phyloP scores from a whole-genome alignment of 2,329 filamentous ascomycete genomes.

The Malbranchea cinnamomea region DNA sequence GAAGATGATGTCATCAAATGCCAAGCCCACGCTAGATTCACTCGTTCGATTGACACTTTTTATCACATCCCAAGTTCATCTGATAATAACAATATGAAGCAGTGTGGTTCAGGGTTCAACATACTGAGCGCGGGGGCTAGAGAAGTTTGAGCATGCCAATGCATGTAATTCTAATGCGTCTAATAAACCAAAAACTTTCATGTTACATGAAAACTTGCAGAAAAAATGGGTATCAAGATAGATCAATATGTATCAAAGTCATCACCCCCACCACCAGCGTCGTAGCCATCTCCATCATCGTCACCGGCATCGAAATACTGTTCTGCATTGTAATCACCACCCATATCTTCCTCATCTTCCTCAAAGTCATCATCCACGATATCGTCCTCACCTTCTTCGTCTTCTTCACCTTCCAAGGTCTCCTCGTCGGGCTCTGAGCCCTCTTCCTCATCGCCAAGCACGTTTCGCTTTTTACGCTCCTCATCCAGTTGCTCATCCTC shows the following conservation, averaged over 20 bases:
- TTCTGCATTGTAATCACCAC: slow-evolving; percentile 49
- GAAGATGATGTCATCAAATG: slow-evolving; percentile 7
- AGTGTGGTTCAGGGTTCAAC: background rate
- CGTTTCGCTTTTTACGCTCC: slow-evolving; percentile 17
- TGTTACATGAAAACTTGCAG: slow-evolving; percentile 8
- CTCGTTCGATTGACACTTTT: no score
- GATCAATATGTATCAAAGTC: slow-evolving; percentile 30
- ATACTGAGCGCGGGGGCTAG: no score
- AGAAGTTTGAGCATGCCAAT: no score
- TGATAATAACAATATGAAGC: no score
- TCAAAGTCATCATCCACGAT: slow-evolving; percentile 45
- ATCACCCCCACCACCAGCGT: slow-evolving; percentile 38
- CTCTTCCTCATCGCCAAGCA: slow-evolving; percentile 19
- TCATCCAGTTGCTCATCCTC: slow-evolving; percentile 19
- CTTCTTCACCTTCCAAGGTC: slow-evolving; percentile 29
- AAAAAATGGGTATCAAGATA: slow-evolving; percentile 17
- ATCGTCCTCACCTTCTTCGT: slow-evolving; percentile 36
- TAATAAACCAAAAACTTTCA: no score
- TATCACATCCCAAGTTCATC: no score
- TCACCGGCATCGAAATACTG: slow-evolving; percentile 49
- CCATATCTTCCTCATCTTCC: slow-evolving; percentile 43
- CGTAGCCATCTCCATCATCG: slow-evolving; percentile 39
- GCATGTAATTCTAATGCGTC: no score
- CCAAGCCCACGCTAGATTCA: background rate
- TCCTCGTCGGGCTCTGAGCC: slow-evolving; percentile 18